These are phyloP conservation scores for Morella rubra DNA, from an alignment of 306 rosid genomes.

Conservation along the genomic window DNA sequence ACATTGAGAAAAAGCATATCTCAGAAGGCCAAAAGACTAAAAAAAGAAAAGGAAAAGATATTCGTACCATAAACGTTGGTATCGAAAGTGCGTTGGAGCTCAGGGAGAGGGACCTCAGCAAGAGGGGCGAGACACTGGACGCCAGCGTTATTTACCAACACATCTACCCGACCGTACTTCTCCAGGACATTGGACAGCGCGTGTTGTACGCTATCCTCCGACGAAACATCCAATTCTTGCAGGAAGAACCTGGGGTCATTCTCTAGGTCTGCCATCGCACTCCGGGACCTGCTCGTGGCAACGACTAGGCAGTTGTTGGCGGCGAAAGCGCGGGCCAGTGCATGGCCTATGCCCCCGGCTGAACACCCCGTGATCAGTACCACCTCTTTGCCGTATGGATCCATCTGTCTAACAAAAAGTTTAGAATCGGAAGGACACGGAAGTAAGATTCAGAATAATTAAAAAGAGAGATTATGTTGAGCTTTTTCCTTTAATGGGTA, in stretches of 20 bases:
- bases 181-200: constrained; percentile 43
- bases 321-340: constrained; percentile 75
- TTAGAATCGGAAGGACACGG: background rate
- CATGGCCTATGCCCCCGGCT: constrained; percentile 70
- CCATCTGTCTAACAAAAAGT: background rate
- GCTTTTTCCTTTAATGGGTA: too few species aligned
- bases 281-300: constrained; percentile 62
- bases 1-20: background rate
- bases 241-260: constrained; percentile 49
- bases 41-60: background rate
- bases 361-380: constrained; percentile 80
- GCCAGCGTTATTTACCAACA: constrained; percentile 85
- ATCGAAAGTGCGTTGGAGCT: constrained; percentile 54
- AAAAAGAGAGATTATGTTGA: too few species aligned
- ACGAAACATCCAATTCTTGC: constrained; percentile 71
- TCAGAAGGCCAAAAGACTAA: background rate
- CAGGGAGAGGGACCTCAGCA: constrained; percentile 67
- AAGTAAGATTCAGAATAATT: background rate
- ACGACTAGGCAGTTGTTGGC: constrained; percentile 60
- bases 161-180: constrained; percentile 60
- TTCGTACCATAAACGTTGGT: constrained; percentile 70
- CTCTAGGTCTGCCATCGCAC: constrained; percentile 58
- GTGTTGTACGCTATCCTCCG: constrained; percentile 59
- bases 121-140: constrained; percentile 74
- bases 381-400: constrained; percentile 42